These are phyloP conservation scores for Lyophyllum shimeji DNA, from an alignment of 768 basidiomycete species.

Conservation along the genomic window DNA sequence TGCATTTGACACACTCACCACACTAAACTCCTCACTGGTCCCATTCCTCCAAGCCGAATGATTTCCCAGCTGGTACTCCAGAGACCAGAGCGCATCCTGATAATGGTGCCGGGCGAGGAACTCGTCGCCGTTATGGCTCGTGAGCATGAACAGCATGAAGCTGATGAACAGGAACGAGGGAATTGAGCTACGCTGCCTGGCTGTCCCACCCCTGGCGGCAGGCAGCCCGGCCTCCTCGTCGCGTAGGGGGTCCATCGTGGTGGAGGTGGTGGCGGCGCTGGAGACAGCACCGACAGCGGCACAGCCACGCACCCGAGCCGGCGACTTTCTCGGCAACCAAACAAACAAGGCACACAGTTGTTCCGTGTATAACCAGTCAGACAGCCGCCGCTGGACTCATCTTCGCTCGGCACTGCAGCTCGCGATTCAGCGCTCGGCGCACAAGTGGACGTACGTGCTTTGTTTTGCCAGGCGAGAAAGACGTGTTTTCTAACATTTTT, in stretches of 20 bases:
- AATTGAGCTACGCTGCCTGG: constrained; percentile 57
- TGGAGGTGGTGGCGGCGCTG: too few relatives aligned
- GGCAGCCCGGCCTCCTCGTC: constrained; percentile 42
- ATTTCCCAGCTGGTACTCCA: constrained; percentile 65
- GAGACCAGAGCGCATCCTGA: constrained; percentile 57
- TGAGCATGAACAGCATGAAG: constrained; percentile 78
- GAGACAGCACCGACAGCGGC: constrained; percentile 2
- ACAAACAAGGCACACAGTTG: not conserved
- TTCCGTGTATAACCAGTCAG: constrained; percentile 44
- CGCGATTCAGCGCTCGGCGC: constrained; percentile 52
- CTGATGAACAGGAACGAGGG: constrained; percentile 74
- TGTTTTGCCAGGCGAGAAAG: not conserved
- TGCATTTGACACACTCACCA: constrained; percentile 39
- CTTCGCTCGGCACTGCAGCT: constrained; percentile 57
- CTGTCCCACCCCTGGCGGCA: constrained; percentile 24
- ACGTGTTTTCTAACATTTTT: constrained; percentile 5
- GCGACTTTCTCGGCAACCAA: not conserved
- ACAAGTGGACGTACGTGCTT: constrained; percentile 53
- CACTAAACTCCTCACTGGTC: constrained; percentile 59
- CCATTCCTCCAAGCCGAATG: constrained; percentile 77
- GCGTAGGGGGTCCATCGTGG: constrained; percentile 25
- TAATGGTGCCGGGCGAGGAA: constrained; percentile 62
- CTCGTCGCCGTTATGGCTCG: constrained; percentile 71
- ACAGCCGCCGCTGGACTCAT: constrained; percentile 55
- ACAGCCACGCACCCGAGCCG: constrained; percentile 14